A percentile compares a stretch with the other conserved stretches of the same genome.
These are phyloP conservation scores for Annulohypoxylon stygium DNA, from an alignment of 495 filamentous ascomycete species.

Conservation along the genomic window DNA sequence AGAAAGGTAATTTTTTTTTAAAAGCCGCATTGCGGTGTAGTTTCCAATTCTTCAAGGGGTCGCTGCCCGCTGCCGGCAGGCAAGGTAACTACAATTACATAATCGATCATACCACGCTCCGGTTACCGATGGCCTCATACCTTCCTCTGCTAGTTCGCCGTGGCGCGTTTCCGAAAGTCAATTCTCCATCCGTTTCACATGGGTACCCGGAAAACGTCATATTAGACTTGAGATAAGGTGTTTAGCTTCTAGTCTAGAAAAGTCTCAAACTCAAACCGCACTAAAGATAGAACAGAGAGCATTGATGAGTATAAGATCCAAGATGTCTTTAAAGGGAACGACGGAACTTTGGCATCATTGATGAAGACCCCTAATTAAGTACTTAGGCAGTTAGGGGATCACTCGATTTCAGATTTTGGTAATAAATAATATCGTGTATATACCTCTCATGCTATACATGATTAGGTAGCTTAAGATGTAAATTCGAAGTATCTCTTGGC, in stretches of 20 bases:
- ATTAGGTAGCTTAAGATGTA: not conserved
- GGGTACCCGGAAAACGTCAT: not conserved
- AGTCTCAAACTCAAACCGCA: not conserved
- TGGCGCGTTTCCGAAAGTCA: not conserved
- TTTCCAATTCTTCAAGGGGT: not conserved
- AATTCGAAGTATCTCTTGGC: not conserved
- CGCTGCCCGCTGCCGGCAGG: not conserved
- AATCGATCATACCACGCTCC: constrained; percentile 19
- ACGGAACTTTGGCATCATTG: not conserved
- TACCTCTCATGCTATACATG: too few relatives aligned
- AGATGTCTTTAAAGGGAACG: not conserved
- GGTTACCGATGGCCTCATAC: constrained; percentile 1
- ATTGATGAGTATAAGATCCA: not conserved
- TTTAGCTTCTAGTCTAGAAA: not conserved
- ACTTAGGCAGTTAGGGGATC: not conserved
- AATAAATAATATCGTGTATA: not conserved
- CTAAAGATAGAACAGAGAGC: not conserved
- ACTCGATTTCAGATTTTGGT: not conserved
- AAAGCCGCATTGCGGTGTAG: constrained; percentile 6
- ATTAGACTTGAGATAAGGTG: not conserved
- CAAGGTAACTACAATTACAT: constrained; percentile 15
- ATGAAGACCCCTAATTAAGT: not conserved
- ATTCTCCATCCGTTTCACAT: not conserved
- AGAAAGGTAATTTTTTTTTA: constrained; percentile 9
- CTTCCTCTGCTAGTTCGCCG: not conserved